phyloP scores from a whole-genome alignment of 495 filamentous ascomycete species.

The Neurospora sp. region DNA sequence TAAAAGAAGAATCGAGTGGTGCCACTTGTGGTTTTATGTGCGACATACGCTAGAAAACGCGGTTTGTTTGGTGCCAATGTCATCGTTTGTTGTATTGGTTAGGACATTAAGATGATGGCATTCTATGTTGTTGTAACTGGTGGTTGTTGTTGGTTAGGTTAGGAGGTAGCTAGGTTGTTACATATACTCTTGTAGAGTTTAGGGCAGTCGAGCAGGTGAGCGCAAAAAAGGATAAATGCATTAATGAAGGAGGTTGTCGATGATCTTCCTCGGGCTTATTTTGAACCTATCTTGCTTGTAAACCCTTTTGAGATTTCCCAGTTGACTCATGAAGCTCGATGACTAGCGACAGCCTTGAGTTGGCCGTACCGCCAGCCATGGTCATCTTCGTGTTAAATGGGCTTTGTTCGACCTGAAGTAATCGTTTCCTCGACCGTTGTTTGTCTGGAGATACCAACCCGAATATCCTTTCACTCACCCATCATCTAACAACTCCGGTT shows the following conservation, averaged over 20 bases:
- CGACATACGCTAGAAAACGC: background rate
- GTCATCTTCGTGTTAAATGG: background rate
- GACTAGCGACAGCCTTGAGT: background rate
- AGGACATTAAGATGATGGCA: background rate
- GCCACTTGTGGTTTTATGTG: background rate
- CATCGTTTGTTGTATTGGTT: background rate
- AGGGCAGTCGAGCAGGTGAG: background rate
- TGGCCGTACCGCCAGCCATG: background rate
- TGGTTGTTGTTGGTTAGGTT: background rate
- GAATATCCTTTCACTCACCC: background rate
- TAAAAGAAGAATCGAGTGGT: background rate
- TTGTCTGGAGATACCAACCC: background rate
- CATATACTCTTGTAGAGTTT: background rate
- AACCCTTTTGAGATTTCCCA: background rate
- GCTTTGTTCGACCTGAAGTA: background rate
- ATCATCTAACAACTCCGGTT: background rate
- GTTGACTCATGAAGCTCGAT: background rate
- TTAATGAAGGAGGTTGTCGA: background rate
- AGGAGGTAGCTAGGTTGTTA: background rate
- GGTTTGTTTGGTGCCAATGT: background rate
- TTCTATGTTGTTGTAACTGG: background rate
- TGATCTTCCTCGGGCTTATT: background rate
- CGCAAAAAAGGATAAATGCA: background rate
- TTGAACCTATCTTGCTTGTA: background rate
- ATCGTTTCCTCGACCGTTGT: background rate